phyloP scores from a whole-genome alignment of 495 filamentous ascomycete species.

The Symbiotaphrina buchneri region DNA sequence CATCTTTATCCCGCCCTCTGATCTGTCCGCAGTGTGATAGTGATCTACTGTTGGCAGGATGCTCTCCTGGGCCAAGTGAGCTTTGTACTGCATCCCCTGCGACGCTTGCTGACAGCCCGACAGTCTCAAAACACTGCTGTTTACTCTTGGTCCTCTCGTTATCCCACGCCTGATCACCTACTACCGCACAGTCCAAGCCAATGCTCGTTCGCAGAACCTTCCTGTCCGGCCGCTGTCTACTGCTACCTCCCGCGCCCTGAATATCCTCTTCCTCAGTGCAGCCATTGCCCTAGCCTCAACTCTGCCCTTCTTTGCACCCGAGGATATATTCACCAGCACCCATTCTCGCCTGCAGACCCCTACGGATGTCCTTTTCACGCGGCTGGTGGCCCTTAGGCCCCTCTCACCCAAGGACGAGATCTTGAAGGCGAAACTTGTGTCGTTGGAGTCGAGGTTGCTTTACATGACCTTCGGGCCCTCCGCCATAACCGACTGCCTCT shows the following conservation, averaged over 20 bases:
- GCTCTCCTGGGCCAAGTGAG: constrained; percentile 23
- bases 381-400: constrained; percentile 40
- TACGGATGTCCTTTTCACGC: constrained; percentile 64
- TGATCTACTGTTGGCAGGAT: not conserved
- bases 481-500: constrained; percentile 47
- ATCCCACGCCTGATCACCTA: constrained; percentile 47
- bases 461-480: constrained; percentile 68
- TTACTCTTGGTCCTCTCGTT: constrained; percentile 73
- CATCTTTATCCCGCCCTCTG: not conserved
- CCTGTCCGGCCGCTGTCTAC: constrained; percentile 29
- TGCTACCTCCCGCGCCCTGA: constrained; percentile 15
- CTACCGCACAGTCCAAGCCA: constrained; percentile 38
- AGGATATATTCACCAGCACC: constrained; percentile 64
- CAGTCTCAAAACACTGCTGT: constrained; percentile 54
- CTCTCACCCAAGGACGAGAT: constrained; percentile 38
- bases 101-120: constrained; percentile 1
- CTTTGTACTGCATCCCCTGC: not conserved
- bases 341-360: constrained; percentile 66
- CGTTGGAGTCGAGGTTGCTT: constrained; percentile 46
- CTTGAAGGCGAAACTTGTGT: constrained; percentile 40
- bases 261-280: constrained; percentile 11
- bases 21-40: not conserved
- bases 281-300: constrained; percentile 18
- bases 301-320: constrained; percentile 44
- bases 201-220: constrained; percentile 10